These are phyloP conservation scores for Paragyromitra xinjiangensis DNA, from an alignment of 495 filamentous ascomycete genomes.

Conservation along the genomic window DNA sequence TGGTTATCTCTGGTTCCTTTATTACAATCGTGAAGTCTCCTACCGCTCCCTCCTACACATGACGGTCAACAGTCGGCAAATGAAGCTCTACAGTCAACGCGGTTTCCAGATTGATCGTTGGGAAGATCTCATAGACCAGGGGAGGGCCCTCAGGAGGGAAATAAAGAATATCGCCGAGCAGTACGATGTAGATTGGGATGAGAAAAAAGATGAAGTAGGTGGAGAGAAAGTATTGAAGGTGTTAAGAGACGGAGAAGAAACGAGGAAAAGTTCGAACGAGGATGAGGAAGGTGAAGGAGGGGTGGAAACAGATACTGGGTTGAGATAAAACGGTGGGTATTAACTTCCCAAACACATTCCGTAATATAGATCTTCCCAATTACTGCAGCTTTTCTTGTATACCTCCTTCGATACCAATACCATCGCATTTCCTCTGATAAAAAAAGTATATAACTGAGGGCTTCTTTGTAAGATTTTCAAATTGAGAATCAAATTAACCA, in stretches of 20 bases:
- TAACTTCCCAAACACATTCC: too few relatives aligned
- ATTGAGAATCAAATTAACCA: too few relatives aligned
- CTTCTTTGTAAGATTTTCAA: too few relatives aligned
- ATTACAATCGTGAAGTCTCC: conserved; percentile 87
- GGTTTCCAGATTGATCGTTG: conserved; percentile 80
- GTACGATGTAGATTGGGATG: conserved; percentile 96
- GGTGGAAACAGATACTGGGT: conserved; percentile 57
- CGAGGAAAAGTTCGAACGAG: conserved; percentile 60
- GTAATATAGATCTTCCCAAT: too few relatives aligned
- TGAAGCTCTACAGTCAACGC: conserved; percentile 74
- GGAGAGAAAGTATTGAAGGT: conserved; percentile 76
- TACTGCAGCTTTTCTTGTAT: too few relatives aligned
- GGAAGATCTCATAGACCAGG: conserved; percentile 81
- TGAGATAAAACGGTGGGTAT: too few relatives aligned
- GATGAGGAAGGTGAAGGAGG: conserved; percentile 62
- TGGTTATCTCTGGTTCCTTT: conserved; percentile 93
- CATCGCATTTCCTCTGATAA: too few relatives aligned
- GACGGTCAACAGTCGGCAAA: conserved; percentile 80
- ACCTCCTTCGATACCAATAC: too few relatives aligned
- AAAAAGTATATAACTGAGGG: too few relatives aligned
- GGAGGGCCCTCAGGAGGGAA: conserved; percentile 78
- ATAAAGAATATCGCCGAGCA: conserved; percentile 83
- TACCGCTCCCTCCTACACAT: conserved; percentile 87
- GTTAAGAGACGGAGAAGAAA: conserved; percentile 69
- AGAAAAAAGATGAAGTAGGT: conserved; percentile 72